These are phyloP conservation scores for Candolleomyces aberdarensis DNA, from an alignment of 768 basidiomycete species.

Conservation along the genomic window DNA sequence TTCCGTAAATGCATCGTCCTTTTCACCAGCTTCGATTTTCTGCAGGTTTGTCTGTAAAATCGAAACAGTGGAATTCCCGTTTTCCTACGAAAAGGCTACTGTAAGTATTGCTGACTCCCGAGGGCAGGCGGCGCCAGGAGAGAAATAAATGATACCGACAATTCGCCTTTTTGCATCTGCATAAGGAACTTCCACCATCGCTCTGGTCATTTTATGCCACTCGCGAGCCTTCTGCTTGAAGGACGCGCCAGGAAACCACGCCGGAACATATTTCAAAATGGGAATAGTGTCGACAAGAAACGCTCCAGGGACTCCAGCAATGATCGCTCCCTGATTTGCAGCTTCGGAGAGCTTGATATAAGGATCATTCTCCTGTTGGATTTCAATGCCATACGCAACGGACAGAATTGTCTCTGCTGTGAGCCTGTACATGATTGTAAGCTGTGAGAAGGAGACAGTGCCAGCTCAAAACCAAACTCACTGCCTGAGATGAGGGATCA, in stretches of 20 bases:
- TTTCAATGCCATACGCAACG: conserved; percentile 33
- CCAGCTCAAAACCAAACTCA: neutral
- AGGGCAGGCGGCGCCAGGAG: neutral
- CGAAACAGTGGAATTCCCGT: conserved; percentile 13
- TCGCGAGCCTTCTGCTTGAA: conserved; percentile 37
- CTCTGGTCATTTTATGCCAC: conserved; percentile 30
- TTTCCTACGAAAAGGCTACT: conserved; percentile 5
- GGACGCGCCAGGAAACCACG: conserved; percentile 30
- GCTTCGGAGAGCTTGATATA: conserved; percentile 25
- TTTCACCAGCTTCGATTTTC: conserved; percentile 5
- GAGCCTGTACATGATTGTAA: neutral
- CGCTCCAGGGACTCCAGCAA: conserved; percentile 24
- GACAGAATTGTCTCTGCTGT: conserved; percentile 32
- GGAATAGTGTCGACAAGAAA: conserved; percentile 30
- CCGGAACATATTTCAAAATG: conserved; percentile 24
- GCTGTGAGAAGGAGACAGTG: too few relatives aligned
- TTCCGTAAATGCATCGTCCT: conserved; percentile 14
- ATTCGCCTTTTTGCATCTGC: conserved; percentile 24
- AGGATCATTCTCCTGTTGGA: conserved; percentile 26
- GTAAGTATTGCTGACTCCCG: neutral
- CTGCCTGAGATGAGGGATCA: too few relatives aligned
- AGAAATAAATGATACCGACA: conserved; percentile 18
- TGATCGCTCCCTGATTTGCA: conserved; percentile 16
- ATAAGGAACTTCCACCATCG: conserved; percentile 35
- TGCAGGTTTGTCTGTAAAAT: conserved; percentile 15